A percentile compares a stretch with the other conserved stretches of the same genome.
Conservation (phyloP, 768 basidiomycete species). For the Leucocoprinus sp. region DNA sequence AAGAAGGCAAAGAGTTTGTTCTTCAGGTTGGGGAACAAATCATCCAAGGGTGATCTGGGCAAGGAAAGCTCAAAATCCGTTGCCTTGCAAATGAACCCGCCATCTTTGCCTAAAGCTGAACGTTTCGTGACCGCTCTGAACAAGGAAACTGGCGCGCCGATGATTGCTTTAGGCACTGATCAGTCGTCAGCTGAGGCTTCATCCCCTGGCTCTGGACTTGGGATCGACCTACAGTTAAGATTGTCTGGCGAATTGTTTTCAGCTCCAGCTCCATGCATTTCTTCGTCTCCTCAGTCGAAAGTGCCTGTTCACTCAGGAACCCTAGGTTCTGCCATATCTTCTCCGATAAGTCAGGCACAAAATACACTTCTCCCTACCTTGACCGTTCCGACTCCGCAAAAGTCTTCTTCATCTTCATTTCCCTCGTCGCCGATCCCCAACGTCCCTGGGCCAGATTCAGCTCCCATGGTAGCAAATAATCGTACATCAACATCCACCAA, state of each 20-base stretch:
- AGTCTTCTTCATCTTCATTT: background rate
- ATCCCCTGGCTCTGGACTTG: conserved; percentile 12
- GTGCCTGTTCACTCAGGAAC: background rate
- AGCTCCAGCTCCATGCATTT: background rate
- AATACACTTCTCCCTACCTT: background rate
- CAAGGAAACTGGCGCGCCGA: conserved; percentile 6
- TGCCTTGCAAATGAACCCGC: conserved; percentile 14
- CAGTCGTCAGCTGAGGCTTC: background rate
- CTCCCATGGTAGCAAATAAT: background rate
- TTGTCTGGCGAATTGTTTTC: conserved; percentile 8
- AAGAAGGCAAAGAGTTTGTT: conserved; percentile 35
- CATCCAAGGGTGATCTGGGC: conserved; percentile 27
- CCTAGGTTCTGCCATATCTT: background rate
- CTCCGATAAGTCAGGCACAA: background rate
- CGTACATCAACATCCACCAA: conserved; percentile 6
- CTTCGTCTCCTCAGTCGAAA: background rate
- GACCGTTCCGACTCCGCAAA: background rate
- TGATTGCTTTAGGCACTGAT: background rate
- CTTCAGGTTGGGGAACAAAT: conserved; percentile 34
- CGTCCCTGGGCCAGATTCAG: background rate
- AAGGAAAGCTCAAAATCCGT: conserved; percentile 22
- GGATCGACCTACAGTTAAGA: conserved; percentile 5
- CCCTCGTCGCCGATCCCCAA: background rate
- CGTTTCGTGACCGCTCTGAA: conserved; percentile 34
- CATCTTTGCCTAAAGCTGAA: conserved; percentile 35